Base-by-base conservation (phyloP, 2,329 filamentous ascomycete genomes). In the Thelonectria olida region DNA sequence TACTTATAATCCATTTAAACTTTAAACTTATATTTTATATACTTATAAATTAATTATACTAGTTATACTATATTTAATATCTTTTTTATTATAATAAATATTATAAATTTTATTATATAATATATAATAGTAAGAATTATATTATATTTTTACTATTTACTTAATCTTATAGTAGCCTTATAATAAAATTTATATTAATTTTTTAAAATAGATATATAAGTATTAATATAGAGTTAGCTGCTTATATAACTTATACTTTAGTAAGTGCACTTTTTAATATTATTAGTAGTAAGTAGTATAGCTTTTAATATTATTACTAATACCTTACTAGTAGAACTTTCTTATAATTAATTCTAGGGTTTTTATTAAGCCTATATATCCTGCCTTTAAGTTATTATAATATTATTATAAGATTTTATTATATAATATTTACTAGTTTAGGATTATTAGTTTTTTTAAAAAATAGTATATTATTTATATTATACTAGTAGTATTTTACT, bases 181-280 rank as follows among this genome's bases (percentile, higher is more conserved):
- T 54, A 44, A 54, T 54, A 54, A 54, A 54, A n/a, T 54, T 34
- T 27, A 45, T 10, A 44, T 31, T 44, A 54, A 45, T 44, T 10
- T 28, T 10, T 28, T 28, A 10, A 10, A 28, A 28, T 28, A 10
- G 27, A 28, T 28, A 28, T 7, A 10, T 7, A 7, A 8, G 19
- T 23, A 23, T 22, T 44, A 44, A 7, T 12, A 44, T 23, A 13
- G 19, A 23, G 13, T 44, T 44, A 44, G 2, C 22, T 7, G 13
- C 13, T 23, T 44, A 44, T 23, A 44, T 44, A 23, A 13, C 19
- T 20, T 28, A 28, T 28, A 10, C 10, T 10, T 28, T 7, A 10
- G 27, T 6, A 10, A 22, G 31, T 52, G 36, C 36, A 38, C 52
- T 15, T 48, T 49, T 13, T 52, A 15, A 34, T 53, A 41, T 13